Evolutionary conservation across 805 yeast genomes (phyloP).

Genomic region (Candida pseudofarinosa): DNA sequence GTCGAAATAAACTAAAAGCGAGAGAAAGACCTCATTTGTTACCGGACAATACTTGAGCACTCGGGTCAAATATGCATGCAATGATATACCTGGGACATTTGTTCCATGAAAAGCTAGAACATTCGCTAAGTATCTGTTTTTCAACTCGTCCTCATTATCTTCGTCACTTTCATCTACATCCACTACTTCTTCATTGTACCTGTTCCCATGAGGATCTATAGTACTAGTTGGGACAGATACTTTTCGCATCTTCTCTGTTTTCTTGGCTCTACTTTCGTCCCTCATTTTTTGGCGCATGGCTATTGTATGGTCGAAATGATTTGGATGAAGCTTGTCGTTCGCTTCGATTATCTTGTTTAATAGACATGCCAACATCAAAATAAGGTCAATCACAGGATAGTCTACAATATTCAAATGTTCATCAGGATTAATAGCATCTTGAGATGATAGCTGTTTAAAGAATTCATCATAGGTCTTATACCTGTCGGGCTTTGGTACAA

Average conservation of each 20-base stretch:
- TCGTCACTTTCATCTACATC: conserved; percentile 16
- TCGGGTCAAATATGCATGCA: conserved; percentile 84
- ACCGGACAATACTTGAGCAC: conserved; percentile 96
- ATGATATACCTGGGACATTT: conserved; percentile 90
- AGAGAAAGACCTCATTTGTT: conserved; percentile 93
- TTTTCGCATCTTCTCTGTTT: conserved; percentile 16
- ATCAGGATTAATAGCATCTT: conserved; percentile 17
- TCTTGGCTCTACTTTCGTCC: conserved; percentile 28
- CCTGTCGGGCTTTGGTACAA: conserved; percentile 31
- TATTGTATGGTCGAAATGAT: conserved; percentile 49
- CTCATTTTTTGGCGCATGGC: conserved; percentile 35
- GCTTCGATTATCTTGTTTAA: conserved; percentile 85
- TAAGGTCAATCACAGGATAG: conserved; percentile 74
- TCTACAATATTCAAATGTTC: conserved; percentile 74
- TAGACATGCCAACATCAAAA: conserved; percentile 80
- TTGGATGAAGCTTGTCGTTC: conserved; percentile 78
- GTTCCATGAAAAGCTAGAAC: conserved; percentile 93
- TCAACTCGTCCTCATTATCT: conserved; percentile 40
- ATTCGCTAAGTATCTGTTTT: conserved; percentile 55
- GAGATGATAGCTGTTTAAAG: conserved; percentile 20
- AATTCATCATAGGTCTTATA: conserved; percentile 42
- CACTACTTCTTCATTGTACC: conserved; percentile 6
- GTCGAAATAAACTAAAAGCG: conserved; percentile 89
- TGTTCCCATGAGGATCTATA: background rate
- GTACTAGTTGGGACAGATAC: background rate